Percentiles rank a stretch among this genome's conserved stretches.
Conservation (phyloP, 2,329 filamentous ascomycete genomes). For the Aspergillus sp. region DNA sequence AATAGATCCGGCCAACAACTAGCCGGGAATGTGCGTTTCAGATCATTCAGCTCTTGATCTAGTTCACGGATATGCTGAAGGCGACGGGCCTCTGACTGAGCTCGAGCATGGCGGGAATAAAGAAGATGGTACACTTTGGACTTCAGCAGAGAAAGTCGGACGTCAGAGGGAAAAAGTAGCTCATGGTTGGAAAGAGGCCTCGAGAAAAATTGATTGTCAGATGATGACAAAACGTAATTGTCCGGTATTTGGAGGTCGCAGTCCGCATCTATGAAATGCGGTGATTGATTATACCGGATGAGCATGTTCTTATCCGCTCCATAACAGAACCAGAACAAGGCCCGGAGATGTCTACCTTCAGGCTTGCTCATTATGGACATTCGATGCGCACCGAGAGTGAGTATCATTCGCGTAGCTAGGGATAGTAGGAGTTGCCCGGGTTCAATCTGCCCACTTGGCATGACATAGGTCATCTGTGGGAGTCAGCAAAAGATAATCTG, state of each 20-base stretch:
- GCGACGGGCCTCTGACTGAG: constrained; percentile 20
- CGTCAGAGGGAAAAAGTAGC: constrained; percentile 28
- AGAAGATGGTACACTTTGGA: constrained; percentile 24
- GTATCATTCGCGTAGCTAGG: constrained; percentile 25
- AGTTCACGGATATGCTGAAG: constrained; percentile 28
- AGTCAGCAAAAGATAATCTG: not conserved
- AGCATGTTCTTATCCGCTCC: constrained; percentile 26
- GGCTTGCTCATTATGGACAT: not conserved
- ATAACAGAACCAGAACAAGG: constrained; percentile 29
- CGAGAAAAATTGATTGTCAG: constrained; percentile 24
- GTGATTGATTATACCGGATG: constrained; percentile 23
- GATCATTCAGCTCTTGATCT: constrained; percentile 24
- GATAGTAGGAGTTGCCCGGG: constrained; percentile 22
- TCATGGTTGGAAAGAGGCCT: constrained; percentile 22
- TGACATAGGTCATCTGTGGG: constrained; percentile 20
- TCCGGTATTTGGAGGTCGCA: constrained; percentile 27
- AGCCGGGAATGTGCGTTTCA: constrained; percentile 22
- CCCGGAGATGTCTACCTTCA: constrained; percentile 22
- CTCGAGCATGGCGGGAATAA: constrained; percentile 20
- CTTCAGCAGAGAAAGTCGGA: constrained; percentile 27
- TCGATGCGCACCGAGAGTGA: constrained; percentile 23
- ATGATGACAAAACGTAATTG: constrained; percentile 21
- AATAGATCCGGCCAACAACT: constrained; percentile 23
- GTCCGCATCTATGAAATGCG: constrained; percentile 24
- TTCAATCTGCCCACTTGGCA: constrained; percentile 26